Evolutionary conservation across 1,284 basidiomycete species (phyloP), one percentile per base, ranked within the genome.

Genomic region (Ceratobasidium sp.): DNA sequence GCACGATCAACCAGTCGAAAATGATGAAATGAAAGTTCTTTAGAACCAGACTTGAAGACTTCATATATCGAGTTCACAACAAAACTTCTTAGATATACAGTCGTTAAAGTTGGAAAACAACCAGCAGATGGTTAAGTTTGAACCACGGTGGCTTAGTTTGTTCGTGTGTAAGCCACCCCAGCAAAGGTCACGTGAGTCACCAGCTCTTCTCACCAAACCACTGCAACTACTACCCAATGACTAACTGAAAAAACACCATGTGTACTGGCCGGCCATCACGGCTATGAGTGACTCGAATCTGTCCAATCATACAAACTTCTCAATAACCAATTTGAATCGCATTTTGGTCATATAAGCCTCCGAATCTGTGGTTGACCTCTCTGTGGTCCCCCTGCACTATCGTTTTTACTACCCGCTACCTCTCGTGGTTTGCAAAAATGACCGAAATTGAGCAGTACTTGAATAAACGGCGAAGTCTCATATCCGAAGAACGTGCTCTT

Each of bases 231-330:
- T 53, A 18, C 18, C 51, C 51, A n/a, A 53, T 53, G 51, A 53
- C 51, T 33, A 26, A 39, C 26, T 42, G 13, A 7, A 64, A 44
- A 20, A 26, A n/a, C 15, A 42, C 51, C 60, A 44, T 61, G 42
- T 63, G 26, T n/a, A 5, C 28, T 15, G 28, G 3, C 63, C 51
- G 80, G 80, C 3, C 89, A 89, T 10, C 84, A 86, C 44, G 90
- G 92, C 20, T 93, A 95, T 18, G 81, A 83, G 88, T 70, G 95
- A 95, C 82, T 84, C 95, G 91, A 92, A 77, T 71, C 84, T 81
- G 10, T 49, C 77, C 12, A 46, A 46, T 40, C 18, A 9, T 42
- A 60, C 33, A 46, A 53, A 33, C 40, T 61, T 39, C 39, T 7
- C 33, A 20, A 64, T 20, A 42, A 20, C 5, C 26, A 26, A 6